These are phyloP conservation scores for Alternaria infectoria DNA, from an alignment of 2,329 filamentous ascomycete genomes.

Conservation along the genomic window DNA sequence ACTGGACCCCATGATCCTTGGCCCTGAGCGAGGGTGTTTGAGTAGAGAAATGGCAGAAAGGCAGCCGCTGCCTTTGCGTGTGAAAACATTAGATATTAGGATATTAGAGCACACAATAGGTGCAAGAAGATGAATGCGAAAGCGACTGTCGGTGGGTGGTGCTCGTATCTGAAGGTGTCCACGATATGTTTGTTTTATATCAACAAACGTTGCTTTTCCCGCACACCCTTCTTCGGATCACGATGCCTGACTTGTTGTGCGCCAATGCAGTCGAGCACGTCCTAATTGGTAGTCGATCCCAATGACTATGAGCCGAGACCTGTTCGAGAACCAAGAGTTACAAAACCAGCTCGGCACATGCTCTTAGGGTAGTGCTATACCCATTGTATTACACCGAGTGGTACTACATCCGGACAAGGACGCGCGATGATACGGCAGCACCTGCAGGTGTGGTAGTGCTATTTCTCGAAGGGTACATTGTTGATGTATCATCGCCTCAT, in stretches of 20 bases:
- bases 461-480: neutral
- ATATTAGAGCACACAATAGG: neutral
- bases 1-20: conserved; percentile 21
- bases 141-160: neutral
- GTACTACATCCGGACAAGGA: neutral
- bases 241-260: neutral
- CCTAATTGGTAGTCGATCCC: neutral
- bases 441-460: neutral
- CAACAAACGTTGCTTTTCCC: neutral
- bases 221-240: neutral
- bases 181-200: neutral
- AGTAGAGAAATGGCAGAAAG: neutral
- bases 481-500: neutral
- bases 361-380: neutral
- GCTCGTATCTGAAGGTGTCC: neutral
- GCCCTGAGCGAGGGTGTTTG: conserved; percentile 3
- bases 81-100: neutral
- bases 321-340: neutral
- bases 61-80: neutral
- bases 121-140: neutral
- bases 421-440: neutral
- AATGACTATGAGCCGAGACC: neutral
- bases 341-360: neutral
- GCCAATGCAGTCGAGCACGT: neutral
- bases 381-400: neutral